phyloP scores from a whole-genome alignment of 768 basidiomycete genomes.

The Hydnum rufescens region DNA sequence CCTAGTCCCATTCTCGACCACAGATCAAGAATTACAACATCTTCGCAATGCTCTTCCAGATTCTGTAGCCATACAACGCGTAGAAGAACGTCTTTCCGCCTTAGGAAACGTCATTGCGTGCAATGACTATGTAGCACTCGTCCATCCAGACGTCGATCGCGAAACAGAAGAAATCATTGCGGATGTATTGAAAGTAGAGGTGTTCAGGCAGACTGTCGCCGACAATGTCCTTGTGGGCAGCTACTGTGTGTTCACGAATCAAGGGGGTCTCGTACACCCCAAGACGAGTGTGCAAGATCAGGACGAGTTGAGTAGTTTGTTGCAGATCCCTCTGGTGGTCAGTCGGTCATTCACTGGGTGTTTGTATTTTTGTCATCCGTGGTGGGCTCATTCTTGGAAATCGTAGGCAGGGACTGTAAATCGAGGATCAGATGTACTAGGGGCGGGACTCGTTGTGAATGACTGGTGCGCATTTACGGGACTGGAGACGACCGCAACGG shows the following conservation, averaged over 20 bases:
- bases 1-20: slow-evolving; percentile 86
- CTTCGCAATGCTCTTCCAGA: slow-evolving; percentile 90
- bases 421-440: slow-evolving; percentile 93
- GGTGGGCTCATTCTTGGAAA: background rate
- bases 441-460: slow-evolving; percentile 93
- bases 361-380: background rate
- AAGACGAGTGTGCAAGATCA: slow-evolving; percentile 95
- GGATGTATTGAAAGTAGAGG: slow-evolving; percentile 96
- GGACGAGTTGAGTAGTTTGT: slow-evolving; percentile 82
- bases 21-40: slow-evolving; percentile 96
- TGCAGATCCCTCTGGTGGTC: slow-evolving; percentile 90
- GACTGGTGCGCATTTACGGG: slow-evolving; percentile 99
- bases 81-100: slow-evolving; percentile 92
- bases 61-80: slow-evolving; percentile 79
- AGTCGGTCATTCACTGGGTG: slow-evolving; percentile 14
- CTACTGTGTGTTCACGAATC: slow-evolving; percentile 88
- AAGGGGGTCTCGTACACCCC: slow-evolving; percentile 94
- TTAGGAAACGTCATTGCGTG: slow-evolving; percentile 97
- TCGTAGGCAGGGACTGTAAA: slow-evolving; percentile 89
- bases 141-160: slow-evolving; percentile 93
- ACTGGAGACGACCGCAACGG: slow-evolving; percentile 96
- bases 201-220: slow-evolving; percentile 93
- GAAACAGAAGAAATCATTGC: slow-evolving; percentile 99
- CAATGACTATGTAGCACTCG: slow-evolving; percentile 97
- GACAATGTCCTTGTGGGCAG: slow-evolving; percentile 93